phyloP scores from a whole-genome alignment of 2,329 filamentous ascomycete species.

The Nemania sp. region DNA sequence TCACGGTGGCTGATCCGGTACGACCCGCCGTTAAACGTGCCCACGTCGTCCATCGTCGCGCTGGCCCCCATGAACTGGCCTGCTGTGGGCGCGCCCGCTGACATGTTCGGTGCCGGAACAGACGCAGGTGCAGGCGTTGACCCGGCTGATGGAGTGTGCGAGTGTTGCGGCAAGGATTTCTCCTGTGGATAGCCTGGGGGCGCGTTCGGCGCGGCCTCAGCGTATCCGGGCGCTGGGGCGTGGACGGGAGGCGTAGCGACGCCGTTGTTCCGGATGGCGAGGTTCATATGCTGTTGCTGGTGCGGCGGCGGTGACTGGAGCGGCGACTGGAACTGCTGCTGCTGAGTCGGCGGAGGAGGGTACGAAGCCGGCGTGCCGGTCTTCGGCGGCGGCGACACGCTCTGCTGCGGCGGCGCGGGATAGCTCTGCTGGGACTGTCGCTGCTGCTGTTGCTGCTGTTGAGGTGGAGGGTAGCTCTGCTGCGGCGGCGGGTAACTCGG shows the following conservation, averaged over 20 bases:
- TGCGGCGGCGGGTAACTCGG: constrained; percentile 26
- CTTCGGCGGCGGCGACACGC: constrained; percentile 44
- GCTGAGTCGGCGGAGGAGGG: constrained; percentile 33
- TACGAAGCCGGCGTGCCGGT: constrained; percentile 38
- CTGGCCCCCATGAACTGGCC: constrained; percentile 66
- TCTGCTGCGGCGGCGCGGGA: constrained; percentile 39
- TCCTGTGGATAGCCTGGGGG: constrained; percentile 40
- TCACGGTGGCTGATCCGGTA: constrained; percentile 93
- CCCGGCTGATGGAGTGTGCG: constrained; percentile 18
- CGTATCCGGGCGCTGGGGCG: constrained; percentile 36
- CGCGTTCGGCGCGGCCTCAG: constrained; percentile 28
- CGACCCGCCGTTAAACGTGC: constrained; percentile 95
- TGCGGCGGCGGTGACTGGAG: neutral
- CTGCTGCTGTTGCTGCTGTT: no score
- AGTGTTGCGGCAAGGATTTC: constrained; percentile 32
- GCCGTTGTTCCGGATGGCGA: constrained; percentile 44
- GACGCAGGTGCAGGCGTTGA: constrained; percentile 30
- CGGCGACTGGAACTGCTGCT: constrained; percentile 13
- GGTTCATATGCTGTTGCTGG: constrained; percentile 34
- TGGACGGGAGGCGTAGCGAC: constrained; percentile 33
- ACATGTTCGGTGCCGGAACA: constrained; percentile 40
- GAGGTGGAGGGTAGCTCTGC: constrained; percentile 28
- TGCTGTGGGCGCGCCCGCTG: constrained; percentile 46
- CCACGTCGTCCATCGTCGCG: constrained; percentile 77
- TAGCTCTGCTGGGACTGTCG: constrained; percentile 38